Evolutionary conservation across 1,139 yeast species (phyloP), one percentile per base, ranked within the genome.

Genomic region (Hemisphaericaspora lyxosophila): DNA sequence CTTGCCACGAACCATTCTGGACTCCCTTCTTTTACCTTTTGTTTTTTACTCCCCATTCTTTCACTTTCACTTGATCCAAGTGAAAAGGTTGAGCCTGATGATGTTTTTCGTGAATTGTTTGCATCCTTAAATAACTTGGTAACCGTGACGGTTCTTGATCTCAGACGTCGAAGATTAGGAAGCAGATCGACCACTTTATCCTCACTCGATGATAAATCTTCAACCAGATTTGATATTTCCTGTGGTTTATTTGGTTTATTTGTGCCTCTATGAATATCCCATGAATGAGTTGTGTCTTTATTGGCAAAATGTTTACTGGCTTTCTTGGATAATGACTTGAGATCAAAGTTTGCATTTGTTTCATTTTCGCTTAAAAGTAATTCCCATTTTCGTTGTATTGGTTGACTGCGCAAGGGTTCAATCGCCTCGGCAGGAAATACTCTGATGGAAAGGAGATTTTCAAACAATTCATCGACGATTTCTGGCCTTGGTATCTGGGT

Each of bases 311-410:
- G 15, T 16, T 26, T 32, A 20, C 33, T 37, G 11, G 40, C 45
- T 17, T 43, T 45, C 23, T 37, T 39, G 3, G 48, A 47, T 18
- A 53, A 36, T 3, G 54, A 36, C 18, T 48, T 52, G 32, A 70
- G 55, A 39, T 70, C 74, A 43, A 70, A 69, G 7, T 57, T 56
- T 3, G 57, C 42, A 43, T 70, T 70, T 5, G 65, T 58, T 43
- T 70, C 75, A 44, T 59, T 62, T 44, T 72, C 77, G 34, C 70
- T 50, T 16, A 71, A 47, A n/a, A 72, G 50, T 11, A 72, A 50
- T 43, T 72, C 76, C 77, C 77, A 72, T 48, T 72, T 72, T 22
- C 78, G 45, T 38, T 55, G 59, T 1, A 64, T 53, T 2, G 73
- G 56, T 41, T 59, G 67, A 13, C 58, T 61, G 30, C 62, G 41